Base-by-base conservation (phyloP, 1,284 basidiomycete genomes). In the Apiotrichum siamense region DNA sequence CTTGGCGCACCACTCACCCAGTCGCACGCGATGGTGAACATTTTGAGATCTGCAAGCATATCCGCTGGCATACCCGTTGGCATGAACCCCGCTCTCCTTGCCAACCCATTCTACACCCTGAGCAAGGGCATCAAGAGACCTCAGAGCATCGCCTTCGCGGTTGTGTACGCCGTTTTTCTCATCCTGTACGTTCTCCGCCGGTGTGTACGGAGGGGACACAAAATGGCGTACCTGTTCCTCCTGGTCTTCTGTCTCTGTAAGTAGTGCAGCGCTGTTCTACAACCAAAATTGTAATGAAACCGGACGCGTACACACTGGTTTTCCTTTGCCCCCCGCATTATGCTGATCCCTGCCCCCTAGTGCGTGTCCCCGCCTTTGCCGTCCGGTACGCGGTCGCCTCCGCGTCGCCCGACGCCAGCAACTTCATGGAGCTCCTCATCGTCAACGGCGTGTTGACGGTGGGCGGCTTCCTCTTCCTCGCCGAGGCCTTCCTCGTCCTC, bases 391-490 rank as follows among this genome's bases (percentile, higher is more conserved):
- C 33, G 6, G 49, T 50, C 1, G 49, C 49, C 3, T 18, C 7
- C 3, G 37, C 46, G 7, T 4, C 26, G 0, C 35, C 51, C 5
- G 21, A 3, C 25, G 47, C 20, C 4, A 9, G 5, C 13, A 44
- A 29, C 37, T 53, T 40, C 21, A 38, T 35, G 36, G 32, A 25
- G 7, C 42, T 48, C 20, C 47, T 53, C 7, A 53, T 53, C 46
- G 37, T 31, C 20, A 44, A 43, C 0, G 51, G 51, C 32, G 47
- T 53, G 2, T 24, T 53, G 15, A 23, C 41, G n/a, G 42, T 53
- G 12, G 51, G 46, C 1, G 51, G 42, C 15, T 53, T 53, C 32
- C 47, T 53, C 18, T 53, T 53, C 32, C 29, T 53, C 11, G 46
- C 37, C 21, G 51, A 53, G 37, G 46, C 46, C 1, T 31, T 49